Percentiles rank a stretch among this genome's conserved stretches.
Evolutionary conservation across 192 early-diverging fungal genomes (phyloP).

Genomic region (Phlyctochytrium bullatum): DNA sequence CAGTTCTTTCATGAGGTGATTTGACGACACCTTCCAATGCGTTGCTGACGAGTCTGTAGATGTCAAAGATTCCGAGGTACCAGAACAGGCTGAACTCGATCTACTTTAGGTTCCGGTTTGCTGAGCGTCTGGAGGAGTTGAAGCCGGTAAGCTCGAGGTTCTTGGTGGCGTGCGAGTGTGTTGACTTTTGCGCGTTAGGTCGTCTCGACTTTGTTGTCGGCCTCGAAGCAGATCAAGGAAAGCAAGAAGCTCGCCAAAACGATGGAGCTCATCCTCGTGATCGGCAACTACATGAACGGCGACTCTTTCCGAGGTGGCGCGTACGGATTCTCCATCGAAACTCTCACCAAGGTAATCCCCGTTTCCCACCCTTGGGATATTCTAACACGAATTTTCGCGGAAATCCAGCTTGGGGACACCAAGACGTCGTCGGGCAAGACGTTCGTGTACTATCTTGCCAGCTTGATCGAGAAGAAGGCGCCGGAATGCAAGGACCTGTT

Average conservation of each 20-base stretch:
- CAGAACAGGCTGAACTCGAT: conserved; percentile 35
- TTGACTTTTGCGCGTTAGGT: conserved; percentile 3
- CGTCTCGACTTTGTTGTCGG: conserved; percentile 31
- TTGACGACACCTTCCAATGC: too few relatives aligned
- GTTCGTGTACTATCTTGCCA: conserved; percentile 29
- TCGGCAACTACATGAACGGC: conserved; percentile 55
- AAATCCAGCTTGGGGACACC: conserved; percentile 20
- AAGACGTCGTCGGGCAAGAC: conserved; percentile 32
- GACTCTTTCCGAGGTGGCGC: conserved; percentile 52
- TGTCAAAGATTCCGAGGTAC: conserved; percentile 40
- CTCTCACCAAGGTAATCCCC: conserved; percentile 31
- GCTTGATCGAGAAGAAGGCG: conserved; percentile 26
- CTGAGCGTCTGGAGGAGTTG: conserved; percentile 46
- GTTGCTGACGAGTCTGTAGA: conserved; percentile 1
- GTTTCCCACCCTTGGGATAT: too few relatives aligned
- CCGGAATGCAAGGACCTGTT: conserved; percentile 34
- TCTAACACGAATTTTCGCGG: neutral
- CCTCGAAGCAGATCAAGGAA: conserved; percentile 28
- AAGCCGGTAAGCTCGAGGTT: too few relatives aligned
- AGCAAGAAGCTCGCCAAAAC: conserved; percentile 27
- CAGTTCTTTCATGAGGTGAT: conserved; percentile 39
- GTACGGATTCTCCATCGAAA: conserved; percentile 41
- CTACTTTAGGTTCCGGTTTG: conserved; percentile 37
- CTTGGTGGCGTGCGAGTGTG: neutral
- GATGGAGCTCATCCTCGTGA: conserved; percentile 36